A percentile compares a stretch with the other conserved stretches of the same genome.
Evolutionary conservation across 257 asterid species (phyloP).

Genomic region (Solanum microdontum): DNA sequence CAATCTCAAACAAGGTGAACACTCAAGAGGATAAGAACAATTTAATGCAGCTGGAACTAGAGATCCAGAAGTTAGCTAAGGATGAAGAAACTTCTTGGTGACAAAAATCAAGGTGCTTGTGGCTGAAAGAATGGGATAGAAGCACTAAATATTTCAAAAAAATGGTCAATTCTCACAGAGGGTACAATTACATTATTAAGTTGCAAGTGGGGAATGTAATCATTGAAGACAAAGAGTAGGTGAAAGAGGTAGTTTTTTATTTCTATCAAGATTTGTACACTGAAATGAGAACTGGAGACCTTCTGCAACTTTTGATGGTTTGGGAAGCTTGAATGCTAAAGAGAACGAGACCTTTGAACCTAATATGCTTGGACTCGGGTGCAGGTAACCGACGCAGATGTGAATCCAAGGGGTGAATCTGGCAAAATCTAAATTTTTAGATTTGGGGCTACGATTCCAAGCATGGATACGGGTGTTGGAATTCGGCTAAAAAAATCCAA

Average conservation of each 20-base stretch:
- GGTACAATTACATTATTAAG: not conserved
- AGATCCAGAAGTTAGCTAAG: not conserved
- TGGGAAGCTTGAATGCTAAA: not conserved
- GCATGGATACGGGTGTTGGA: not conserved
- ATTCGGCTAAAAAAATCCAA: not conserved
- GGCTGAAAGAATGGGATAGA: not conserved
- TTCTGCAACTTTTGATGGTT: not conserved
- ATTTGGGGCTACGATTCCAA: not conserved
- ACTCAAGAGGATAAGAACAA: not conserved
- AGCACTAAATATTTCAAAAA: not conserved
- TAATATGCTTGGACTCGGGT: not conserved
- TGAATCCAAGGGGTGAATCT: not conserved
- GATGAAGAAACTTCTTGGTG: not conserved
- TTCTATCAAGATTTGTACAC: not conserved
- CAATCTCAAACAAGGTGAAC: not conserved
- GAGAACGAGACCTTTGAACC: not conserved
- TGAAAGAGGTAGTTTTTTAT: not conserved
- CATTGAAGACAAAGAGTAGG: not conserved
- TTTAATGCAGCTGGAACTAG: not conserved
- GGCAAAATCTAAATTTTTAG: not conserved
- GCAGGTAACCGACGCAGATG: not conserved
- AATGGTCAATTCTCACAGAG: not conserved
- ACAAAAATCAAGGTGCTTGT: not conserved
- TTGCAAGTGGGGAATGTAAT: not conserved
- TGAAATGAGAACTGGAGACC: not conserved